Conservation (phyloP, 2,329 filamentous ascomycete species). For the Claviceps humidiphila region DNA sequence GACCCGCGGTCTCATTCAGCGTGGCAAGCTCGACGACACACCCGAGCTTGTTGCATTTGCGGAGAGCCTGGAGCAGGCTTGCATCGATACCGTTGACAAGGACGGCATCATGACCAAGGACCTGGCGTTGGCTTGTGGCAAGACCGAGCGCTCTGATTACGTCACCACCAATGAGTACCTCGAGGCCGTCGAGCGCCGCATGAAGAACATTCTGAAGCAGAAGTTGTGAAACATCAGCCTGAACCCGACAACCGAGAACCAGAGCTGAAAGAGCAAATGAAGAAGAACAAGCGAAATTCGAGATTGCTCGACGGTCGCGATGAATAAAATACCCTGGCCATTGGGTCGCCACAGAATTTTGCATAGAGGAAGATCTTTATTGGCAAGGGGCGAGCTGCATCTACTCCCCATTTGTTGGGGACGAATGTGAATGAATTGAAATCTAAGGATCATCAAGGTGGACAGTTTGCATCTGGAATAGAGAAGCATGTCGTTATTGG, state of each 20-base stretch:
- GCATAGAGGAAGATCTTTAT: not conserved
- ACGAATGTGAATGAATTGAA: not conserved
- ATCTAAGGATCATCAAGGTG: not conserved
- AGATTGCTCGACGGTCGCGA: not conserved
- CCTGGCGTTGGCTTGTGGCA: slow-evolving; percentile 84
- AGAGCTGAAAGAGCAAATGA: not conserved
- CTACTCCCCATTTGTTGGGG: too few species aligned
- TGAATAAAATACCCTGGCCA: not conserved
- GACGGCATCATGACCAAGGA: slow-evolving; percentile 99
- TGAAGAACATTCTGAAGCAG: slow-evolving; percentile 68
- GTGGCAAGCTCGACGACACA: slow-evolving; percentile 85
- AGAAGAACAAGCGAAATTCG: not conserved
- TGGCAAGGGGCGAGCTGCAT: too few species aligned
- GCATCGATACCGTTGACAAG: slow-evolving; percentile 82
- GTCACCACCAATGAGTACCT: slow-evolving; percentile 90
- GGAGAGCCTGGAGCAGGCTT: slow-evolving; percentile 82
- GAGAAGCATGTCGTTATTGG: too few species aligned
- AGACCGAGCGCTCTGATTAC: slow-evolving; percentile 70
- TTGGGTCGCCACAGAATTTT: not conserved
- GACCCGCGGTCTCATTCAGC: slow-evolving; percentile 88
- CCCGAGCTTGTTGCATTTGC: slow-evolving; percentile 86
- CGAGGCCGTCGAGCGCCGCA: slow-evolving; percentile 76
- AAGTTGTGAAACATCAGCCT: slow-evolving; percentile 43
- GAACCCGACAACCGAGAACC: not conserved
- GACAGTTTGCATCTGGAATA: too few species aligned